Evolutionary conservation across 441 rosid species (phyloP).

Genomic region (Adansonia rubrostipa): DNA sequence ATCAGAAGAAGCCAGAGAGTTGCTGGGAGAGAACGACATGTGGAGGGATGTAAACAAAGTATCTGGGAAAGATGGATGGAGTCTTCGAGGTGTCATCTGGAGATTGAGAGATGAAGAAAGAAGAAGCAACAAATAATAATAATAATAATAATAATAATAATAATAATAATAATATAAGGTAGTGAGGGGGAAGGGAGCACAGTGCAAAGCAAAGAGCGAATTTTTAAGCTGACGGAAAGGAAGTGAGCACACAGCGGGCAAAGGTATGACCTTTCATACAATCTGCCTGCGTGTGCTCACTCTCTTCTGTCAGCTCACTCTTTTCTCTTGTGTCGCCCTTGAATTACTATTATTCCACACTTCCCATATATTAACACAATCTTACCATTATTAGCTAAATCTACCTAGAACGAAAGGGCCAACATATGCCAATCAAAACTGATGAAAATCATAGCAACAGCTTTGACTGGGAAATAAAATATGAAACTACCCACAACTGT

Average conservation of each 20-base stretch:
- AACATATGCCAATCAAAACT: not conserved
- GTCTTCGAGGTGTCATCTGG: too few relatives aligned
- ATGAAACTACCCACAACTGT: not conserved
- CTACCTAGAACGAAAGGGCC: not conserved
- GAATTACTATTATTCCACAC: too few relatives aligned
- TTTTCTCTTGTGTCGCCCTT: not conserved
- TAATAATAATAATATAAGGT: too few relatives aligned
- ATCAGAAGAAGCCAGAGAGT: too few relatives aligned
- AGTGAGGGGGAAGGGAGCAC: too few relatives aligned
- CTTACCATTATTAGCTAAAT: not conserved
- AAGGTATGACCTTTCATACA: slow-evolving; percentile 48
- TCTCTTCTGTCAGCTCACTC: slow-evolving; percentile 68
- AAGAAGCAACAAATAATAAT: too few relatives aligned
- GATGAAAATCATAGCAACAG: not conserved
- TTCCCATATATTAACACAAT: not conserved
- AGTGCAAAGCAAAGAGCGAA: not conserved
- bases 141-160: too few relatives aligned
- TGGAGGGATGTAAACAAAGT: too few relatives aligned
- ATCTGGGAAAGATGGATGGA: too few relatives aligned
- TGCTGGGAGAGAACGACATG: too few relatives aligned
- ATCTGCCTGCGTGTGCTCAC: slow-evolving; percentile 69
- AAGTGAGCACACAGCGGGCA: slow-evolving; percentile 65
- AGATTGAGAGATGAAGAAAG: too few relatives aligned
- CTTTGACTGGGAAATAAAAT: not conserved
- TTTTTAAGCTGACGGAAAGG: slow-evolving; percentile 54